Conservation (phyloP, 257 asterid genomes). For the Nicotiana tomentosiformis region DNA sequence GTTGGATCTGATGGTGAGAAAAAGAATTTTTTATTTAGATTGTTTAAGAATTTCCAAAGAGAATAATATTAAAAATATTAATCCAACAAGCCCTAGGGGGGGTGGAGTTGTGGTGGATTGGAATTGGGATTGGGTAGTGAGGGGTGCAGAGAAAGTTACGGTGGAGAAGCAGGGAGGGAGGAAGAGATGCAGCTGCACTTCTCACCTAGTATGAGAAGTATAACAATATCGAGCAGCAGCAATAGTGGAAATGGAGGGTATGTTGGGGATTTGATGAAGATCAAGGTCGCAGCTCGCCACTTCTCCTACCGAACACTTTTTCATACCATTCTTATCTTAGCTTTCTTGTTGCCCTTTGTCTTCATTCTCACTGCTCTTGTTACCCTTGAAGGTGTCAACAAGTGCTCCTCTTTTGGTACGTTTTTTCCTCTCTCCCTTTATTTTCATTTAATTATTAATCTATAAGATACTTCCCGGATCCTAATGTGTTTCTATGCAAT, state of each 20-base stretch:
- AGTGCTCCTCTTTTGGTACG: slow-evolving; percentile 90
- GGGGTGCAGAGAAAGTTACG: slow-evolving; percentile 15
- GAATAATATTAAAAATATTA: not conserved
- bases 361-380: slow-evolving; percentile 86
- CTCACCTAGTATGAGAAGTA: slow-evolving; percentile 99
- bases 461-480: not conserved
- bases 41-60: slow-evolving; percentile 1
- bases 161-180: slow-evolving; percentile 24
- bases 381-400: slow-evolving; percentile 98
- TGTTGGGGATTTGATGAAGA: slow-evolving; percentile 80
- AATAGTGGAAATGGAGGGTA: slow-evolving; percentile 42
- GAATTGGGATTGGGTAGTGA: slow-evolving; percentile 16
- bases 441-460: not conserved
- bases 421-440: not conserved
- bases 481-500: not conserved
- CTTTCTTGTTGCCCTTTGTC: slow-evolving; percentile 87
- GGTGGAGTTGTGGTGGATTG: slow-evolving; percentile 13
- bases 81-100: not conserved
- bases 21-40: slow-evolving; percentile 14
- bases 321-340: slow-evolving; percentile 70
- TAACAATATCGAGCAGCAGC: slow-evolving; percentile 84
- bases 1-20: slow-evolving; percentile 24
- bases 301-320: slow-evolving; percentile 74
- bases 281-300: slow-evolving; percentile 90
- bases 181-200: slow-evolving; percentile 99